Conservation (phyloP, 2,329 filamentous ascomycete species). For the Scytalidium lignicola region DNA sequence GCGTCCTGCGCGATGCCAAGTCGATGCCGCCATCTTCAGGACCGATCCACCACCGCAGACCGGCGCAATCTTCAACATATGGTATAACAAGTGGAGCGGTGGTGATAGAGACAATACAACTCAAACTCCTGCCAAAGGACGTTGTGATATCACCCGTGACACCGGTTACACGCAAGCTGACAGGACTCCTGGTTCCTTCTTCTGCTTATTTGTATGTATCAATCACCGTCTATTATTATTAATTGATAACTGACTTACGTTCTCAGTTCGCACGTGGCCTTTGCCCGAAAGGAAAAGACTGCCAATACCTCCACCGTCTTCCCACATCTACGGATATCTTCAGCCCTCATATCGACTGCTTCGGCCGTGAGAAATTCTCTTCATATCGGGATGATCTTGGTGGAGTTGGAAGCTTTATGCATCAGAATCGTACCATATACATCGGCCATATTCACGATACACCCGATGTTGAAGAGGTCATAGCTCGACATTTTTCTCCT, state of each 20-base stretch:
- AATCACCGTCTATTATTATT: neutral
- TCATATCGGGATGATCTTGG: constrained; percentile 98
- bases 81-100: constrained; percentile 98
- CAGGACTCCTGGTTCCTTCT: constrained; percentile 73
- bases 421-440: constrained; percentile 91
- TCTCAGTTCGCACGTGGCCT: constrained; percentile 72
- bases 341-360: constrained; percentile 92
- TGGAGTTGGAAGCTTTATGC: constrained; percentile 88
- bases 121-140: constrained; percentile 73
- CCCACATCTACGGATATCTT: constrained; percentile 85
- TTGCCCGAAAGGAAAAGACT: constrained; percentile 84
- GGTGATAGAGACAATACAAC: constrained; percentile 88
- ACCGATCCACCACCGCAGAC: too few relatives aligned
- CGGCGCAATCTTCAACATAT: too few relatives aligned
- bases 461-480: constrained; percentile 95
- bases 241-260: neutral
- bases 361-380: constrained; percentile 85
- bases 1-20: too few relatives aligned
- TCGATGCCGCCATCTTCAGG: too few relatives aligned
- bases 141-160: constrained; percentile 81
- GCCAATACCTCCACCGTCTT: constrained; percentile 86
- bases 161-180: constrained; percentile 76
- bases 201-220: constrained; percentile 67
- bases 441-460: constrained; percentile 90
- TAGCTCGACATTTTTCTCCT: constrained; percentile 90